Evolutionary conservation across 2,329 filamentous ascomycete species (phyloP).

Genomic region (Botrytis cinerea): DNA sequence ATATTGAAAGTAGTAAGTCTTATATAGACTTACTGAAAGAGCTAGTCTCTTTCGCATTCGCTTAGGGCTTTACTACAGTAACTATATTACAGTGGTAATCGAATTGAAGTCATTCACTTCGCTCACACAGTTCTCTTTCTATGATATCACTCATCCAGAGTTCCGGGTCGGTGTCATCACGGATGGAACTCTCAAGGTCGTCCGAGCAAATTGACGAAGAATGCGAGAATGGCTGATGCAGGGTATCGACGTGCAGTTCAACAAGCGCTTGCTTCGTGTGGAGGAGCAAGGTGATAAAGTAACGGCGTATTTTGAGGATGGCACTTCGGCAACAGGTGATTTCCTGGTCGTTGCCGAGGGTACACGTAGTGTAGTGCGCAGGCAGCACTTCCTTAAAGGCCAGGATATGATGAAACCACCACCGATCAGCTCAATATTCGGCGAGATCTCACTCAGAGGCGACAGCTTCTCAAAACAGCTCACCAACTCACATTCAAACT

Average conservation of each 20-base stretch:
- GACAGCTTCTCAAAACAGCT: not conserved
- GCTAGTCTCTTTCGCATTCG: no score
- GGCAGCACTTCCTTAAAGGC: not conserved
- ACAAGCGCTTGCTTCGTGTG: not conserved
- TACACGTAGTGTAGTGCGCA: not conserved
- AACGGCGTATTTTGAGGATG: not conserved
- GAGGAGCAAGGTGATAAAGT: not conserved
- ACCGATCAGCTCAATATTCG: not conserved
- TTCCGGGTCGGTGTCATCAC: not conserved
- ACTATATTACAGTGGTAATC: no score
- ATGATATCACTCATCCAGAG: not conserved
- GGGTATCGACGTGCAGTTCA: not conserved
- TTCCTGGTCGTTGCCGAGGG: not conserved
- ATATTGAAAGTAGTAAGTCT: no score
- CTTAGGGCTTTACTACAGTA: no score
- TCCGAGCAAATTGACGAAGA: constrained; percentile 1
- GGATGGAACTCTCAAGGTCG: not conserved
- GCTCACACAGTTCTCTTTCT: not conserved
- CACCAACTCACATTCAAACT: not conserved
- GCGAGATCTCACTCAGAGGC: not conserved
- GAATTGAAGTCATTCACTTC: no score
- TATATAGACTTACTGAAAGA: no score
- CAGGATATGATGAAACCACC: not conserved
- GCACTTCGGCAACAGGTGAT: not conserved
- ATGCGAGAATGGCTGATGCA: constrained; percentile 1